Base-by-base conservation (phyloP, 495 filamentous ascomycete genomes). In the Haplographium delicatum region DNA sequence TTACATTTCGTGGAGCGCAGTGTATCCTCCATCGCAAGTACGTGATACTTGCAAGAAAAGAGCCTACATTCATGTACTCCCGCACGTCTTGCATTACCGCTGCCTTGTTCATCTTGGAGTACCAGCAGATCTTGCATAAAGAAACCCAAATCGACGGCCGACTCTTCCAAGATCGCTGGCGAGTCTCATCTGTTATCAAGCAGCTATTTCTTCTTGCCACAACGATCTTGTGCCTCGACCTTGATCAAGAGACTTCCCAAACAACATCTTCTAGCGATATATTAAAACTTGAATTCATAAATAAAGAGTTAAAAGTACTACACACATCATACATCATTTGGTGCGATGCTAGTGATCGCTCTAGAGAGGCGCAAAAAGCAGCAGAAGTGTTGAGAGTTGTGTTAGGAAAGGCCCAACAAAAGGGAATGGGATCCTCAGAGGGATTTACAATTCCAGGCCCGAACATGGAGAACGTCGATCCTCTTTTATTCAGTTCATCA, bases 11-110 rank as follows among this genome's bases (percentile, higher is more conserved):
- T 49, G 87, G 87, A 59, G 69, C 75, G 4, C 75, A 84, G 15
- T 82, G 79, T 40, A 79, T 89, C 8, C 68, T 90, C 25, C 87
- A 90, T 57, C 78, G 85, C 7, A 77, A 79, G 40, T 90, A 86
- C 60, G 69, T 89, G 23, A 71, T 70, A 13, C 73, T 80, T 49
- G 72, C 72, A 5, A 68, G 74, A 10, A 67, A 67, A 27, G 77
- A 80, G 51, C 72, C 72, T 34, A 75, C 85, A 25, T 85, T 82
- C 52, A 72, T 75, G 4, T 83, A 85, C 61, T 89, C 85, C 8
- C 72, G 86, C 31, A 72, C 72, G 24, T 73, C 75, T 2, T 88
- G 85, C 58, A 72, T 91, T 13, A 78, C 80, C 31, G 82, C 84
- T 9, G 83, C 82, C 2, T 69, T 82, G 60, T 70, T 74, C 38